Conservation (phyloP, 345 rosid species). For the Citrus sinensis region DVS_A1.0 CM039163.1:2012001-2012500, state of each 20-base stretch:
- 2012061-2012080: neutral
- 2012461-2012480: conserved; percentile 10
- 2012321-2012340: conserved; percentile 49
- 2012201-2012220: neutral
- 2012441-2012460: conserved; percentile 9
- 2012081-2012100: neutral
- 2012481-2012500: conserved; percentile 20
- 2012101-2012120: neutral
- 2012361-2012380: conserved; percentile 64
- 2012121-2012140: neutral
- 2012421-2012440: conserved; percentile 2
- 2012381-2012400: conserved; percentile 57
- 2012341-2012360: conserved; percentile 47
- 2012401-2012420: conserved; percentile 17
- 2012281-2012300: neutral
- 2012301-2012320: conserved; percentile 36
- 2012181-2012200: neutral
- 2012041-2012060: neutral
- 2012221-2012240: conserved; percentile 5
- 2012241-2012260: conserved; percentile 27
- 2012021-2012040: neutral
- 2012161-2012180: too few relatives aligned
- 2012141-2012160: neutral
- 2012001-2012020: neutral
- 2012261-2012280: conserved; percentile 35